Base-by-base conservation (phyloP, 257 asterid species). In the Voacanga thouarsii region DNA sequence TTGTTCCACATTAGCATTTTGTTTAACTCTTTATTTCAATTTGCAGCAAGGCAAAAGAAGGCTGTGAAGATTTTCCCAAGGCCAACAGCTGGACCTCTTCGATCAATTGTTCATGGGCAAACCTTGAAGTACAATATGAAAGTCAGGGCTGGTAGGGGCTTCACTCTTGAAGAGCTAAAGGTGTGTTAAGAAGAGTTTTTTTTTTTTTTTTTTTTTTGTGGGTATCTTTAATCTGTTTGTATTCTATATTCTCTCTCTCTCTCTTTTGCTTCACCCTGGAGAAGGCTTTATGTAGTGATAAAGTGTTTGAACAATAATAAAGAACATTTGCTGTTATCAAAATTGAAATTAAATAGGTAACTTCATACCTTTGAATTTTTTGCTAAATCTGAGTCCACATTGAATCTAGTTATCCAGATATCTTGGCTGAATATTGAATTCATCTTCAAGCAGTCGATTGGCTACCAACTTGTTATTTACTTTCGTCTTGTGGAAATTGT, bases 141-240 rank as follows among this genome's bases (percentile, higher is more conserved):
- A 82, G 90, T 91, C 66, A 86, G 97, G 83, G 91, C 98, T 78
- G 97, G 97, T 23, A 83, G 87, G 60, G 94, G 97, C 24, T 93
- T 93, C 80, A 86, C 97, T n/a, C 87, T 93, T 15, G 98, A 91
- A 82, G 98, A 93, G 84, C 90, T 93, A 14, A 91, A 93, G 92
- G 97, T 91, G 51, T 69, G 65, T 64, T 55, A 7, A 37, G 4
- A 6, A 14, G n/a, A 18, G 3, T 55, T 55, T 51, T 49, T 51
- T 67, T 65, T n/a, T n/a, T n/a, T n/a, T n/a, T n/a, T n/a, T n/a
- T n/a, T n/a, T n/a, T n/a, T n/a, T n/a, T n/a, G n/a, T n/a, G n/a
- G n/a, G n/a, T 19, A 43, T 43, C 10, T 53, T 50, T 45, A 1
- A 33, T 53, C 24, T n/a, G 24, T 70, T 16, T 72, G 24, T 21